These are phyloP conservation scores for Amanita exitialis DNA, from an alignment of 768 basidiomycete genomes.

Conservation along the genomic window DNA sequence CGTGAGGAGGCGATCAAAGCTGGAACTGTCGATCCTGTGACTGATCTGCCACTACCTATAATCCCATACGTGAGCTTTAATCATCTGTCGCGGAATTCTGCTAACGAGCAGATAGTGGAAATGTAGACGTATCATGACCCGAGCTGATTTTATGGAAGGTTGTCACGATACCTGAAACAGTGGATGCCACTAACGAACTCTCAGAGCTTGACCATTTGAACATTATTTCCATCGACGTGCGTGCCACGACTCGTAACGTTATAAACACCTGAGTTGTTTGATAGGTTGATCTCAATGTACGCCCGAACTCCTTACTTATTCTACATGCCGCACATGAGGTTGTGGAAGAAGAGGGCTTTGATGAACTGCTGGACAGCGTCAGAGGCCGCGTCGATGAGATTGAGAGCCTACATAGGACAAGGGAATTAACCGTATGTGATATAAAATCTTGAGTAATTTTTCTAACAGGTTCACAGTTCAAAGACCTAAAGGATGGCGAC, in stretches of 20 bases:
- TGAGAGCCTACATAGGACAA: conserved; percentile 72
- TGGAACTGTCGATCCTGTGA: conserved; percentile 20
- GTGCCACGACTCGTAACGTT: conserved; percentile 13
- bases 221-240: conserved; percentile 72
- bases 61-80: conserved; percentile 45
- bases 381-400: conserved; percentile 77
- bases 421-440: conserved; percentile 54
- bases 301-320: conserved; percentile 72
- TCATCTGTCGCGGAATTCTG: background rate
- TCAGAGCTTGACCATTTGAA: conserved; percentile 58
- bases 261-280: conserved; percentile 4
- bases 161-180: background rate
- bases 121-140: conserved; percentile 75
- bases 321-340: conserved; percentile 65
- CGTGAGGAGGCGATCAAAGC: conserved; percentile 28
- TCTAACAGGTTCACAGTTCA: conserved; percentile 27
- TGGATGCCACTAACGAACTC: background rate
- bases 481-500: conserved; percentile 37
- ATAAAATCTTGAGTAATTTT: conserved; percentile 30
- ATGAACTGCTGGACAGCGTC: conserved; percentile 65
- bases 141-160: conserved; percentile 78
- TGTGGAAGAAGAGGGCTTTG: conserved; percentile 66
- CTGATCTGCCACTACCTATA: conserved; percentile 45
- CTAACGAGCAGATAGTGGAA: conserved; percentile 32
- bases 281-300: conserved; percentile 65